Evolutionary conservation across 805 yeast genomes (phyloP), one percentile per base, ranked within the genome.

Genomic region (Naumovozyma castellii): DNA sequence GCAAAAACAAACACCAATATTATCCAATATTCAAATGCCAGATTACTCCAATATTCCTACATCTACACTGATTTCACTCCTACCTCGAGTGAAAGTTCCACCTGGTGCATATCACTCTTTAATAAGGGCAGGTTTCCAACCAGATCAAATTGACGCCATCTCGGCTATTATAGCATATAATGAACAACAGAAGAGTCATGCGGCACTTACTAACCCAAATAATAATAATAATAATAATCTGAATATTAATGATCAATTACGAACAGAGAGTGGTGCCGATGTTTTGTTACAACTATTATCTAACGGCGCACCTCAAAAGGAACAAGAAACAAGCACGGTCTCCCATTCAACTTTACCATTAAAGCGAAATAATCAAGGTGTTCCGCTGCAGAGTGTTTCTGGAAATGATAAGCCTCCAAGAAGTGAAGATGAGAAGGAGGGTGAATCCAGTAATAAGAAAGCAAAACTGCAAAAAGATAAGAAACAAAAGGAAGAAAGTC

Each of bases 401-500:
- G n/a, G n/a, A n/a, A n/a, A n/a, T n/a, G n/a, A n/a, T n/a, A n/a
- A n/a, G n/a, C n/a, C n/a, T n/a, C n/a, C n/a, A n/a, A 10, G 10
- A 22, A 22, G 10, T 6, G 27, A 22, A 22, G 27, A 22, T 22
- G 27, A 22, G 27, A 6, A 22, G 10, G 27, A 22, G 6, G 6
- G 10, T 22, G 10, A 22, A 22, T 10, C 9, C 9, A 10, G 27
- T 22, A 22, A 6, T 22, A n/a, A n/a, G n/a, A n/a, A n/a, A n/a
- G n/a, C n/a, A n/a, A n/a, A n/a, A n/a, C n/a, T n/a, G n/a, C 27
- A 10, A 22, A 22, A 46, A 13, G 85, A 84, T 72, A 86, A 85
- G 76, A 88, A 88, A 71, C 55, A 82, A 64, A 83, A 85, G 60
- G 96, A 90, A 64, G 94, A 84, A 64, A 90, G 87, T 57, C 74